A percentile compares a stretch with the other conserved stretches of the same genome.
These are phyloP conservation scores for Heimioporus sp. DNA, from an alignment of 768 basidiomycete genomes.

Conservation along the genomic window DNA sequence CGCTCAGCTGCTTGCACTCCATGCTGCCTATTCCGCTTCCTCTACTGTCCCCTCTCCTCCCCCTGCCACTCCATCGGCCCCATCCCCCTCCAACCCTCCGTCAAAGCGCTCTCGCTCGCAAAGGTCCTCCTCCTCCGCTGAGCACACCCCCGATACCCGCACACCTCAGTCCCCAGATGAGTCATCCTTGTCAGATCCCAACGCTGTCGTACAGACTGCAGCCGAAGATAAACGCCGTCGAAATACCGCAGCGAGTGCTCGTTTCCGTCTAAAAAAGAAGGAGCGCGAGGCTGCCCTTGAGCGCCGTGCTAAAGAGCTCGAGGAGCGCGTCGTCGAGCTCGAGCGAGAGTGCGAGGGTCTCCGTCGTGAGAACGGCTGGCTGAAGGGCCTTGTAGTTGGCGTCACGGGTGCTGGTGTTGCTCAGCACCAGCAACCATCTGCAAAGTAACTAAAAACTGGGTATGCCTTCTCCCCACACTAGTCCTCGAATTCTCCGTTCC, in stretches of 20 bases:
- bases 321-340: constrained; percentile 71
- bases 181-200: constrained; percentile 11
- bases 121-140: constrained; percentile 42
- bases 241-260: constrained; percentile 90
- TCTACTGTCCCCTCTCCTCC: constrained; percentile 13
- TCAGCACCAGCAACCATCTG: constrained; percentile 24
- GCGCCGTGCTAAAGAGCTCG: constrained; percentile 80
- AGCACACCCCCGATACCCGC: constrained; percentile 24
- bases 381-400: constrained; percentile 87
- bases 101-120: constrained; percentile 57
- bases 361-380: constrained; percentile 87
- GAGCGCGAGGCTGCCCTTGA: constrained; percentile 90
- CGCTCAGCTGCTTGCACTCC: constrained; percentile 67
- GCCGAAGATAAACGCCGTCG: constrained; percentile 90
- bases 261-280: constrained; percentile 95
- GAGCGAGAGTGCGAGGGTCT: constrained; percentile 91
- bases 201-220: constrained; percentile 39
- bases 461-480: background rate
- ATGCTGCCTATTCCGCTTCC: constrained; percentile 38
- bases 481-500: background rate
- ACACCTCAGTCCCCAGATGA: constrained; percentile 29
- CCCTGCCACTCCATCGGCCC: background rate
- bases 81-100: constrained; percentile 17
- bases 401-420: constrained; percentile 68
- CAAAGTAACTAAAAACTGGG: constrained; percentile 15